These are phyloP conservation scores for Lupinus albus DNA, from an alignment of 306 rosid genomes.

Conservation along the genomic window DNA sequence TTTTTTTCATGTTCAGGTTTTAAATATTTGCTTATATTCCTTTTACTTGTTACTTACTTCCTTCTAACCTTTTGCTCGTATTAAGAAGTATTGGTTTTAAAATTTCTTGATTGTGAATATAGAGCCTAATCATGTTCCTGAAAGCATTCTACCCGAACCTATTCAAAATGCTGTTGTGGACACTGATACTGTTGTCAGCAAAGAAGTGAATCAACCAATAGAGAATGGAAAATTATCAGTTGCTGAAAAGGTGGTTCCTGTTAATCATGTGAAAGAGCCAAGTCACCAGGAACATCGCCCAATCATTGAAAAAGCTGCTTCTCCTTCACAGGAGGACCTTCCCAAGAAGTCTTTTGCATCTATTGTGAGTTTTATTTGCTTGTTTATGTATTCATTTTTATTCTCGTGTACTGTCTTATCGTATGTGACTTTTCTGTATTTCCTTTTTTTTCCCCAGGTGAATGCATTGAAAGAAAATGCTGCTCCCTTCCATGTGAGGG, in stretches of 20 bases:
- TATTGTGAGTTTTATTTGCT: slow-evolving; percentile 54
- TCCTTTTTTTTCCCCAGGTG: slow-evolving; percentile 50
- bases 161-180: slow-evolving; percentile 49
- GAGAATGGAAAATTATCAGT: slow-evolving; percentile 48
- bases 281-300: slow-evolving; percentile 41
- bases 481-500: slow-evolving; percentile 69
- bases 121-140: slow-evolving; percentile 47
- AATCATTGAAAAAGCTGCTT: slow-evolving; percentile 45
- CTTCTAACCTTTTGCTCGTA: background rate
- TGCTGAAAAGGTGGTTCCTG: slow-evolving; percentile 47
- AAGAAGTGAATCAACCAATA: slow-evolving; percentile 45
- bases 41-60: background rate
- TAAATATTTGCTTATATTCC: background rate
- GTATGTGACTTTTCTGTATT: background rate
- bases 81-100: background rate
- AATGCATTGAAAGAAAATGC: slow-evolving; percentile 63
- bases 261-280: slow-evolving; percentile 49
- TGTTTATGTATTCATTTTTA: slow-evolving; percentile 11
- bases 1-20: slow-evolving; percentile 10
- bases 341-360: slow-evolving; percentile 84
- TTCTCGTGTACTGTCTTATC: slow-evolving; percentile 2
- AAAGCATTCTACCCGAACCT: slow-evolving; percentile 37
- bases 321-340: slow-evolving; percentile 51
- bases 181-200: slow-evolving; percentile 30
- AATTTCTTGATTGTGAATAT: slow-evolving; percentile 28